Percentiles rank a stretch among this genome's conserved stretches.
These are phyloP conservation scores for Seiridium unicorne DNA, from an alignment of 2,329 filamentous ascomycete species.

Conservation along the genomic window DNA sequence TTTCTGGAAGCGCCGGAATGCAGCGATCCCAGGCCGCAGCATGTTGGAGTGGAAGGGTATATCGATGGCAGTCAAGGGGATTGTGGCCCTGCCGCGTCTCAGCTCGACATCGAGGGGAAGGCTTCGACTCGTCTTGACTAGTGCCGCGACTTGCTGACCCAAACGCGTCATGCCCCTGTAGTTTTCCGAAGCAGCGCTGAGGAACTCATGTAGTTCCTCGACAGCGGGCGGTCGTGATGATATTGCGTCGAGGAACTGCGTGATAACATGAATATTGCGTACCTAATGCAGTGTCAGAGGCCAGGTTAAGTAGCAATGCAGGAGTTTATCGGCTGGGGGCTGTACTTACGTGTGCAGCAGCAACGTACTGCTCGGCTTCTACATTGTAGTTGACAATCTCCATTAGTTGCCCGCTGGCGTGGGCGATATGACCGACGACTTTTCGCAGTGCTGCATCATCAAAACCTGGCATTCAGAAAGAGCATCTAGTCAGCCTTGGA, in stretches of 20 bases:
- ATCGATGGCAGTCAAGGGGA: constrained; percentile 93
- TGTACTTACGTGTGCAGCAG: constrained; percentile 66
- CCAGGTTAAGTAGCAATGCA: not conserved
- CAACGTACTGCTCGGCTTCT: constrained; percentile 72
- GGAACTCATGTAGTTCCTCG: too few species aligned
- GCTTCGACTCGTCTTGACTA: too few species aligned
- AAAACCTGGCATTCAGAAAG: too few species aligned
- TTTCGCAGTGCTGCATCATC: too few species aligned
- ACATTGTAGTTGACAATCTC: constrained; percentile 68
- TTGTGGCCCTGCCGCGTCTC: constrained; percentile 92
- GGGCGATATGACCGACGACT: constrained; percentile 56
- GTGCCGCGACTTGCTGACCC: too few species aligned
- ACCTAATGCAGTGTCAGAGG: too few species aligned
- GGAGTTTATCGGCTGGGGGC: constrained; percentile 35
- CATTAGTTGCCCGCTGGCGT: constrained; percentile 89
- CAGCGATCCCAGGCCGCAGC: constrained; percentile 95
- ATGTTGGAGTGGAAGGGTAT: constrained; percentile 99
- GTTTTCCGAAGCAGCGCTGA: too few species aligned
- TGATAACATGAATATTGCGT: too few species aligned
- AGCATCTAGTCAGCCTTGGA: too few species aligned
- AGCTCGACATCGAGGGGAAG: constrained; percentile 34
- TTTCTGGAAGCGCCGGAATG: constrained; percentile 62
- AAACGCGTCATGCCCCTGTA: too few species aligned
- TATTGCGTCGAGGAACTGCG: too few species aligned
- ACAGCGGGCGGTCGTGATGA: too few species aligned